phyloP scores from a whole-genome alignment of 306 rosid species.

The Amphicarpaea edgeworthii region DNA sequence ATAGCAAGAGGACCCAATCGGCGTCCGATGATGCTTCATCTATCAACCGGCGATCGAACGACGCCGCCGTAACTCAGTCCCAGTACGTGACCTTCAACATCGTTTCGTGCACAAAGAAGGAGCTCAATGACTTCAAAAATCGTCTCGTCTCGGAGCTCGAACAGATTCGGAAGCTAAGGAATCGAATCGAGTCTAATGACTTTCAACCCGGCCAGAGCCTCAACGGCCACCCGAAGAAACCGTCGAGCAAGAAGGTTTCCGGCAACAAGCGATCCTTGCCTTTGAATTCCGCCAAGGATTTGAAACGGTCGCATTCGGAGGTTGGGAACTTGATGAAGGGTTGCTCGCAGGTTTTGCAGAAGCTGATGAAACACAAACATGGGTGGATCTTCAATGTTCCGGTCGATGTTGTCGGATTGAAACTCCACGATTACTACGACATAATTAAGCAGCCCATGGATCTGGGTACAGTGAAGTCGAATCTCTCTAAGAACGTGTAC shows the following conservation, averaged over 20 bases:
- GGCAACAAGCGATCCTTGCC: constrained; percentile 78
- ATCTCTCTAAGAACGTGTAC: constrained; percentile 59
- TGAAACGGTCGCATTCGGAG: constrained; percentile 67
- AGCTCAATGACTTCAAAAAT: constrained; percentile 70
- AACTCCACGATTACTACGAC: constrained; percentile 86
- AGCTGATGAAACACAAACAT: constrained; percentile 81
- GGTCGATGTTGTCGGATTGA: constrained; percentile 67
- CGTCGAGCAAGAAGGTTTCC: constrained; percentile 59
- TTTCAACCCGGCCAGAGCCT: constrained; percentile 41
- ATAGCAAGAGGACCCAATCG: constrained; percentile 68
- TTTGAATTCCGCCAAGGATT: constrained; percentile 47
- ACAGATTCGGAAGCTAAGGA: constrained; percentile 69
- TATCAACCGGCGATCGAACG: constrained; percentile 65
- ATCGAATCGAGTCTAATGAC: constrained; percentile 67
- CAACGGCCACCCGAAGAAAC: constrained; percentile 58
- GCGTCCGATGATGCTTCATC: constrained; percentile 88
- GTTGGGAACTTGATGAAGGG: constrained; percentile 61
- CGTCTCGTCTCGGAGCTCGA: constrained; percentile 72
- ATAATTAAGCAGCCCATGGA: constrained; percentile 92
- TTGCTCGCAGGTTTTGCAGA: constrained; percentile 73
- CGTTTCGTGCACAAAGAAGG: constrained; percentile 61
- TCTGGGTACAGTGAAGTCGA: constrained; percentile 82
- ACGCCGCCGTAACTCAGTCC: constrained; percentile 42
- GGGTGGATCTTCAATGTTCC: constrained; percentile 82
- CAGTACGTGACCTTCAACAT: constrained; percentile 72